phyloP scores from a whole-genome alignment of 331 rosid species.

The Arachis monticola region DNA sequence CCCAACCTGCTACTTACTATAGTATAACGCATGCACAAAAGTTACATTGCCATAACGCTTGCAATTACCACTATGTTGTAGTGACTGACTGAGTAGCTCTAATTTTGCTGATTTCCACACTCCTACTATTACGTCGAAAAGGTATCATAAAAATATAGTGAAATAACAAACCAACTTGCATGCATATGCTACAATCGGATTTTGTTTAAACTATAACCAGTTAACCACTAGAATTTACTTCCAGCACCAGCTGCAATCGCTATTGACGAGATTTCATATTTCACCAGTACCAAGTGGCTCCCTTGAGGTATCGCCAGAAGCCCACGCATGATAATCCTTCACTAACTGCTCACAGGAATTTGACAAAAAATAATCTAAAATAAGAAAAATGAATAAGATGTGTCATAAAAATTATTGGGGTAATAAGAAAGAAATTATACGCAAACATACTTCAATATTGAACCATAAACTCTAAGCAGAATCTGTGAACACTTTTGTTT shows the following conservation, averaged over 20 bases:
- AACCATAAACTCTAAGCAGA: neutral
- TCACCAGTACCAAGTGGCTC: slow-evolving; percentile 95
- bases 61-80: no score
- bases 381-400: neutral
- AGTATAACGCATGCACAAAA: no score
- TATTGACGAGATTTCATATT: slow-evolving; percentile 49
- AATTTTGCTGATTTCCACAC: neutral
- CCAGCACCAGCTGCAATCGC: slow-evolving; percentile 31
- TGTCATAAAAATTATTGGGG: neutral
- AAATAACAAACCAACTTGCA: slow-evolving; percentile 27
- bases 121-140: neutral
- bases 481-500: neutral
- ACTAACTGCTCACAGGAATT: slow-evolving; percentile 64
- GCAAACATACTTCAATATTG: slow-evolving; percentile 13
- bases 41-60: no score
- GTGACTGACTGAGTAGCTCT: no score
- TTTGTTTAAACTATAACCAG: slow-evolving; percentile 33
- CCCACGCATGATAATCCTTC: slow-evolving; percentile 95
- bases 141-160: neutral
- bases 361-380: slow-evolving; percentile 1
- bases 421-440: slow-evolving; percentile 1
- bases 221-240: slow-evolving; percentile 18
- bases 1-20: no score
- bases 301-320: slow-evolving; percentile 89
- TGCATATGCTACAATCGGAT: slow-evolving; percentile 21